A percentile compares a stretch with the other conserved stretches of the same genome.
Evolutionary conservation across 345 rosid genomes (phyloP).

Genomic region (Zanthoxylum bungeanum): DNA sequence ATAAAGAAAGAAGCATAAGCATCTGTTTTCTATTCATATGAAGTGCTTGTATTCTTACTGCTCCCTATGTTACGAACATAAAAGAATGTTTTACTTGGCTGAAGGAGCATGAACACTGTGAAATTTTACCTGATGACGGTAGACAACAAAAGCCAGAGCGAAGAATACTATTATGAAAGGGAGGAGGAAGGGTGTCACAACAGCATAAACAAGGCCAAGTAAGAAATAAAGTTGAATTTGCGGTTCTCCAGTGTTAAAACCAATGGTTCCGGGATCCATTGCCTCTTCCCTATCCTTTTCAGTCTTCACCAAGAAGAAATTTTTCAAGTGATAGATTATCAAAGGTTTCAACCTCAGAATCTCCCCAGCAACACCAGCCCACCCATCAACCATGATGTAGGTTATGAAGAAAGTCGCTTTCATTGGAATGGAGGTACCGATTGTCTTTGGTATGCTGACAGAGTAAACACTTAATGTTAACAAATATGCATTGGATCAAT

Average conservation of each 20-base stretch:
- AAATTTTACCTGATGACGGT: slow-evolving; percentile 81
- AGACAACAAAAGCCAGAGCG: slow-evolving; percentile 72
- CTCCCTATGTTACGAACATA: neutral
- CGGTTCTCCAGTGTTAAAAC: slow-evolving; percentile 91
- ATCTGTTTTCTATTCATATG: neutral
- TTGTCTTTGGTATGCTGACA: slow-evolving; percentile 79
- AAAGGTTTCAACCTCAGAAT: slow-evolving; percentile 78
- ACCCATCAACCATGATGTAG: slow-evolving; percentile 93
- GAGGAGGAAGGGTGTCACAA: slow-evolving; percentile 82
- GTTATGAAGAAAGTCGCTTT: slow-evolving; percentile 97
- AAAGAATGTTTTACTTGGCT: neutral
- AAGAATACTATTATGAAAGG: slow-evolving; percentile 88
- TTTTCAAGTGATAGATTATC: slow-evolving; percentile 77
- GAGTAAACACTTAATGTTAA: neutral
- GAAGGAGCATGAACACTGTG: neutral
- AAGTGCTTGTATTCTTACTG: neutral
- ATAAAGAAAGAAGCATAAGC: neutral
- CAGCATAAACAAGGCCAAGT: slow-evolving; percentile 89
- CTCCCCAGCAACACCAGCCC: slow-evolving; percentile 99
- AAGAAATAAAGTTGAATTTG: slow-evolving; percentile 93
- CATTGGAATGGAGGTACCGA: slow-evolving; percentile 91
- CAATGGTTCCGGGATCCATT: slow-evolving; percentile 94
- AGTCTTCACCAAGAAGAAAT: slow-evolving; percentile 80
- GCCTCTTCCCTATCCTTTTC: slow-evolving; percentile 94
- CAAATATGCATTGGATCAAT: neutral